Evolutionary conservation across 2,329 filamentous ascomycete genomes (phyloP), one percentile per base, ranked within the genome.

Genomic region (Alternaria solani): DNA sequence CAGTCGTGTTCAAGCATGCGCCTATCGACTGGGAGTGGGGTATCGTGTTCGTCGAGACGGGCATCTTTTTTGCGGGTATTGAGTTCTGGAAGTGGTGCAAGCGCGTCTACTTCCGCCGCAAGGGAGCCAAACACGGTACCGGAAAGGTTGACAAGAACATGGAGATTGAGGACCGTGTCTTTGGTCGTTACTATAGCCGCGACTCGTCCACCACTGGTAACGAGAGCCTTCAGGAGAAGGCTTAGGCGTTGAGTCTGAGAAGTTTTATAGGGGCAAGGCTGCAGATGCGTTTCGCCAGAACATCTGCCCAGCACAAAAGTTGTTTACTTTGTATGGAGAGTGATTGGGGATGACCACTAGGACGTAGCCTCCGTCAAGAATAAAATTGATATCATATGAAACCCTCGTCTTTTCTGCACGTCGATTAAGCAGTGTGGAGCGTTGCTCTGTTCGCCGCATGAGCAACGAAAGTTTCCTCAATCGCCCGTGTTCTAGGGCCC

Each of bases 11-110:
- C 76, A 85, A 88, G 71, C 89, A 91, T 65, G 83, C 79, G 2
- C 84, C 85, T 0, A 91, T 91, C 57, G 83, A 79, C 7, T 89
- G 88, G 88, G 89, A 91, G 73, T 92, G 89, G 89, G 87, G 81
- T 0, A 84, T 92, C 44, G 87, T 91, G 1, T 86, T 92, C 60
- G 78, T 89, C 36, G 84, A 84, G 23, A 81, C 85, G 0, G 71
- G 84, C 0, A 68, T 91, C 4, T 92, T 91, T 79, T 86, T 92
- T 70, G 68, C 81, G 0, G 88, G 88, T 0, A 82, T 87, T 0
- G 90, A 92, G 76, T 59, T 77, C 0, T 92, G 88, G 86, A 92
- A 92, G 76, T 90, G 84, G 82, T 79, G 70, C 8, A 92, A 92
- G 81, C 80, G 90, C 1, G 71, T 78, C 4, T 79, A 63, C 44